phyloP scores from a whole-genome alignment of 106 monocot species.

The Acanthochlamys bracteata region DNA sequence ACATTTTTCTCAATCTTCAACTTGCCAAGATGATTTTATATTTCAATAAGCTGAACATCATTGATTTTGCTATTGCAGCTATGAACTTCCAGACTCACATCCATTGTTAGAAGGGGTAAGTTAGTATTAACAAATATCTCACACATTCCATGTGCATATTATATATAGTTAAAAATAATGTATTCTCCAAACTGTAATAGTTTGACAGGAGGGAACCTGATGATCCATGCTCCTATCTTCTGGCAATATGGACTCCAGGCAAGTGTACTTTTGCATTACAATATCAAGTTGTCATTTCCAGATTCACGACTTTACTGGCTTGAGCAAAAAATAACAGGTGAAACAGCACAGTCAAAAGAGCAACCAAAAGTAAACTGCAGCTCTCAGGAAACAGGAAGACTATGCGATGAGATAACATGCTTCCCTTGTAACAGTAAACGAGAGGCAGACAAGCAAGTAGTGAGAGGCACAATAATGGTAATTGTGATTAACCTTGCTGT shows the following conservation, averaged over 20 bases:
- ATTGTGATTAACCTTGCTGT: neutral
- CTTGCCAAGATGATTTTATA: too few species aligned
- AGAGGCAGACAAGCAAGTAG: conserved; percentile 47
- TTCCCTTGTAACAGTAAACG: conserved; percentile 60
- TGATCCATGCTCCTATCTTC: conserved; percentile 58
- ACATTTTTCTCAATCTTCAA: neutral
- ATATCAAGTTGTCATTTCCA: neutral
- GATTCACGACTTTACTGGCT: neutral
- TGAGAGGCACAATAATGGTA: conserved; percentile 72
- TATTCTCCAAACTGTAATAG: conserved; percentile 16
- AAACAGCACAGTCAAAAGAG: conserved; percentile 56
- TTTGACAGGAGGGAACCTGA: conserved; percentile 45
- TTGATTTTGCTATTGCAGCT: conserved; percentile 23
- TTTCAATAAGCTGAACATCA: too few species aligned
- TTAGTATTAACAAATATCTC: neutral
- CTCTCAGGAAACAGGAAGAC: conserved; percentile 22
- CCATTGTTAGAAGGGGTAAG: conserved; percentile 51
- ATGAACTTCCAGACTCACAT: conserved; percentile 63
- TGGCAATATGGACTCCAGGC: conserved; percentile 70
- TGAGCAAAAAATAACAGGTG: conserved; percentile 33
- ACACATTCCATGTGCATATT: neutral
- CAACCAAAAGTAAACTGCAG: conserved; percentile 39
- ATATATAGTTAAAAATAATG: neutral
- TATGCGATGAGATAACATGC: conserved; percentile 51
- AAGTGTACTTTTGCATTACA: conserved; percentile 5